These are phyloP conservation scores for Quercus gilva DNA, from an alignment of 306 rosid species.

Conservation along the genomic window DNA sequence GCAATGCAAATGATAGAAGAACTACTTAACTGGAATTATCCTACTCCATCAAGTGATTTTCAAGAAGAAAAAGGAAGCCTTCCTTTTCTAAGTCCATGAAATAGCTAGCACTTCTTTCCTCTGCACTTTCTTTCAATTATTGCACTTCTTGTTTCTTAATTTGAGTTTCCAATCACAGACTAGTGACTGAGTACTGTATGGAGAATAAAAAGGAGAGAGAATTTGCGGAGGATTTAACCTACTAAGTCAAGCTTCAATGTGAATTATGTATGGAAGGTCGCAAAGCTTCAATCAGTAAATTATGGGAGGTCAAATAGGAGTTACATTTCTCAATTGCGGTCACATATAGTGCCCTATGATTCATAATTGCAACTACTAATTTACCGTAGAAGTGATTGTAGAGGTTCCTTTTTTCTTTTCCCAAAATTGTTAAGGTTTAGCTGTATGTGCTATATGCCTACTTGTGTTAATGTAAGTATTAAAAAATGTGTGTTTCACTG, in stretches of 20 bases:
- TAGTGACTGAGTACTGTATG: background rate
- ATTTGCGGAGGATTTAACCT: background rate
- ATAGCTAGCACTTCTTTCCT: background rate
- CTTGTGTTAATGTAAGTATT: background rate
- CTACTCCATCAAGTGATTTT: slow-evolving; percentile 30
- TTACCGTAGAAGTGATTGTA: background rate
- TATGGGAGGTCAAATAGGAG: slow-evolving; percentile 4
- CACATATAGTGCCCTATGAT: background rate
- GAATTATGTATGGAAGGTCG: background rate
- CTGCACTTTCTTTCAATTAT: slow-evolving; percentile 27
- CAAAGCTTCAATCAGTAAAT: background rate
- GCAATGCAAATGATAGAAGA: slow-evolving; percentile 98
- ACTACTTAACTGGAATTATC: slow-evolving; percentile 77
- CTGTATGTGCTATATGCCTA: background rate
- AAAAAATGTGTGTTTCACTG: background rate
- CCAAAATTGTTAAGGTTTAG: background rate
- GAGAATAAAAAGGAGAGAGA: background rate
- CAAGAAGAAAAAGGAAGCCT: slow-evolving; percentile 21
- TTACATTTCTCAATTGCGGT: background rate
- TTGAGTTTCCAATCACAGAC: background rate
- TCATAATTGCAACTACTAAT: slow-evolving; percentile 21
- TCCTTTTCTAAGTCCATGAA: slow-evolving; percentile 27
- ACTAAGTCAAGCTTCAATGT: background rate
- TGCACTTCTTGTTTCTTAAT: background rate
- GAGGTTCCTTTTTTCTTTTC: background rate